Evolutionary conservation across 2,329 filamentous ascomycete genomes (phyloP), one percentile per base, ranked within the genome.

Genomic region (Lachnellula subtilissima): DNA sequence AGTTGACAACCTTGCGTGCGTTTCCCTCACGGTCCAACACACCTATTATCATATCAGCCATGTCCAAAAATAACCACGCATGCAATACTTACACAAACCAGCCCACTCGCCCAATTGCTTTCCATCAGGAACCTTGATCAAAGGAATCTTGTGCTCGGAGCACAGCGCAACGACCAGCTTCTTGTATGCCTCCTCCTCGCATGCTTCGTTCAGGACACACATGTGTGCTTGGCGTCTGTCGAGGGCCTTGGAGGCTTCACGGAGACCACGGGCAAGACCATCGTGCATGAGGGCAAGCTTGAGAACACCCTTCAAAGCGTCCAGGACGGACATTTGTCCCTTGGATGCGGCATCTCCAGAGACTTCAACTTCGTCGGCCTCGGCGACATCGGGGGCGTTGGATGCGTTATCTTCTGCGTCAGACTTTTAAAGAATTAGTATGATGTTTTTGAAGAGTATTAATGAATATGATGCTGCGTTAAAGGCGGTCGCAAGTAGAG

Each of bases 131-230:
- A 99, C 94, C 90, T 99, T 97, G 86, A 99, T 99, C 72, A 99
- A 83, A 67, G 94, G 94, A 73, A 99, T 99, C 87, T 97, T 97
- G 84, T 99, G 94, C 87, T 99, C 94, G 65, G 88, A 90, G 89
- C 94, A 99, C 61, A 99, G 89, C 63, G 94, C 94, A 70, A 97
- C 89, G 72, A 99, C 93, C 67, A 99, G 87, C 89, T 99, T 99
- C 91, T 99, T 99, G 86, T 99, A 99, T 69, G 94, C 93, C 81
- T 99, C 94, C 86, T 99, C 94, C 84, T 99, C 94, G 84, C 94
- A 99, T 69, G 89, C 88, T 87, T 99, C 94, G 87, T 99, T 99
- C 72, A 99, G 87, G 69, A 99, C 94, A 78, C 94, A 99, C 92
- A 99, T 97, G 84, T 99, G 94, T 60, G 94, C 94, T 83, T 99